A percentile compares a stretch with the other conserved stretches of the same genome.
Conservation (phyloP, 176 grass and related monocot species). For the Phyllostachys edulis region DNA sequence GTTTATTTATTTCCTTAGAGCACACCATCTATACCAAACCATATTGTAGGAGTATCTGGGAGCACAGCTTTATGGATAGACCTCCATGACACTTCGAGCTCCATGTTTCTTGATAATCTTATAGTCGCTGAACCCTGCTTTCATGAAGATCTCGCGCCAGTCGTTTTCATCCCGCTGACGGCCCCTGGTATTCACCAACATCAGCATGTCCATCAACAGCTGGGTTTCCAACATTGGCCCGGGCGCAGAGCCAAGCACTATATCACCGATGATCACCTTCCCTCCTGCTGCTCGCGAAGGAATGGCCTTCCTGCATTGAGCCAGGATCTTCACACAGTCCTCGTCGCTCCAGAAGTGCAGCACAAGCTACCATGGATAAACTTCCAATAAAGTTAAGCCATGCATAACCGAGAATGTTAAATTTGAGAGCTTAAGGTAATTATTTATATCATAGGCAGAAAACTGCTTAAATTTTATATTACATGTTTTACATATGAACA, state of each 20-base stretch:
- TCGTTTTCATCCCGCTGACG: constrained; percentile 34
- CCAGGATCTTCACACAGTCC: constrained; percentile 33
- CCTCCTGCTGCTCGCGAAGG: background rate
- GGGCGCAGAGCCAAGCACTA: background rate
- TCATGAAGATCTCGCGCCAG: constrained; percentile 10
- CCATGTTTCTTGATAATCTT: constrained; percentile 4
- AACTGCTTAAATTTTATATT: too few relatives aligned
- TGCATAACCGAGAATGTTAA: background rate
- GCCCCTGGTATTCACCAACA: constrained; percentile 23
- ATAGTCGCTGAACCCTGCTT: constrained; percentile 37
- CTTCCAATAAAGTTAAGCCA: background rate
- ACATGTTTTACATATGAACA: too few relatives aligned
- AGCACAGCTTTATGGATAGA: background rate
- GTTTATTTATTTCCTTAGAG: background rate
- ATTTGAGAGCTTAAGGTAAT: background rate
- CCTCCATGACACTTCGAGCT: background rate
- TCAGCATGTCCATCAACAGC: constrained; percentile 24
- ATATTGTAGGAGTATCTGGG: background rate
- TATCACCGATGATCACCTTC: constrained; percentile 32
- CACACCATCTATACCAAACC: background rate
- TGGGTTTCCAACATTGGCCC: constrained; percentile 8
- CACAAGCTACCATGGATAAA: background rate
- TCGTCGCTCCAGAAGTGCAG: constrained; percentile 32
- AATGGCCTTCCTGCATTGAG: constrained; percentile 35
- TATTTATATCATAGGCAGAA: too few relatives aligned